These are phyloP conservation scores for Plasmodium coatneyi DNA, from an alignment of 169 alveolate genomes.

Conservation along the genomic window DNA sequence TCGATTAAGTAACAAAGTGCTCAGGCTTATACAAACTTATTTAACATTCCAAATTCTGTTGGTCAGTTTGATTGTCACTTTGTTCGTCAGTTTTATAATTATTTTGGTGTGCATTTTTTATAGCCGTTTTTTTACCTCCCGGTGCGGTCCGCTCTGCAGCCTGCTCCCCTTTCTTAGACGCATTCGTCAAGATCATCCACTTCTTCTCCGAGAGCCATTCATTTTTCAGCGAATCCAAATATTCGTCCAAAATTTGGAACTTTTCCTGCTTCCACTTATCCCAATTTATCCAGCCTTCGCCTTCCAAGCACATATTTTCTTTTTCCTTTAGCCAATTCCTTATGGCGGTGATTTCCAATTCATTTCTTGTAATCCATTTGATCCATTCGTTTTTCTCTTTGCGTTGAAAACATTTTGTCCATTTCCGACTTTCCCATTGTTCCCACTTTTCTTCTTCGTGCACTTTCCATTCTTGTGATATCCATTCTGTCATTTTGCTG, in stretches of 20 bases:
- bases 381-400: conserved; percentile 17
- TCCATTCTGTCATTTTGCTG: conserved; percentile 6
- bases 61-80: neutral
- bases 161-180: neutral
- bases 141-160: neutral
- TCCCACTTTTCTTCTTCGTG: conserved; percentile 19
- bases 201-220: conserved; percentile 1
- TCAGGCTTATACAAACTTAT: neutral
- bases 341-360: neutral
- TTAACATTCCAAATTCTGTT: neutral
- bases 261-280: conserved; percentile 16
- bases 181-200: neutral
- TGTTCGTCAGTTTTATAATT: neutral
- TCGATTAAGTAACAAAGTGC: neutral
- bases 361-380: conserved; percentile 5
- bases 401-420: neutral
- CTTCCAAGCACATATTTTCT: neutral
- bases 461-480: conserved; percentile 31
- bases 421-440: conserved; percentile 3
- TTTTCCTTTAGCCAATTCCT: neutral
- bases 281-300: neutral
- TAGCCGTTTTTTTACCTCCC: neutral
- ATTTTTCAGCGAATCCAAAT: neutral
- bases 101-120: neutral
- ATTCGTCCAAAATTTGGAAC: neutral